phyloP scores from a whole-genome alignment of 2,329 filamentous ascomycete genomes.

The Fusarium dlaminii region DNA sequence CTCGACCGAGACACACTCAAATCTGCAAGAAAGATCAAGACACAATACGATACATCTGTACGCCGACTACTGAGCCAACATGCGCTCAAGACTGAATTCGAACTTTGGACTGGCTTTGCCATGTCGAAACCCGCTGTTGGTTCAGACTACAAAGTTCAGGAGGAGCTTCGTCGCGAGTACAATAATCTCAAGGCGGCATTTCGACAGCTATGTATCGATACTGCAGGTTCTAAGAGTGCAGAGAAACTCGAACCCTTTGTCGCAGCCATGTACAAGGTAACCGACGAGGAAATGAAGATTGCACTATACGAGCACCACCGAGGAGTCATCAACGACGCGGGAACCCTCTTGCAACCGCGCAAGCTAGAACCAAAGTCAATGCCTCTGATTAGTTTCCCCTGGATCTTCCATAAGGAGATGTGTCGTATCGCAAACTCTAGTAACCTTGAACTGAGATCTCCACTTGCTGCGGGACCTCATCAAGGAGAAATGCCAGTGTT shows the following conservation, averaged over 20 bases:
- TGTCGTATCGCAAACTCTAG: conserved; percentile 44
- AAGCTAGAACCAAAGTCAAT: conserved; percentile 58
- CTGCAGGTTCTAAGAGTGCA: conserved; percentile 68
- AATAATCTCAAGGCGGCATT: conserved; percentile 74
- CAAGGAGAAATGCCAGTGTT: not conserved
- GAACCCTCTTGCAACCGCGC: conserved; percentile 32
- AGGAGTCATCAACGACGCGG: conserved; percentile 47
- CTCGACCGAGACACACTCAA: conserved; percentile 64
- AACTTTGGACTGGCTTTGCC: conserved; percentile 89
- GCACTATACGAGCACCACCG: conserved; percentile 60
- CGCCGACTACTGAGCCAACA: conserved; percentile 85
- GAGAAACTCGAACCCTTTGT: conserved; percentile 75
- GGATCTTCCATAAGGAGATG: conserved; percentile 79
- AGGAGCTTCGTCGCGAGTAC: conserved; percentile 79
- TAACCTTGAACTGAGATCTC: conserved; percentile 29
- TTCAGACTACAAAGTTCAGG: conserved; percentile 85
- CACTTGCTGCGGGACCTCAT: conserved; percentile 20
- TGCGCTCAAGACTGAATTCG: conserved; percentile 86
- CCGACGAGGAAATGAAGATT: conserved; percentile 72
- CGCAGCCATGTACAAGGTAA: conserved; percentile 88
- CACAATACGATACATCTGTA: conserved; percentile 79
- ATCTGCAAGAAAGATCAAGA: conserved; percentile 74
- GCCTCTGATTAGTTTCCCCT: conserved; percentile 93
- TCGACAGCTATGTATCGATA: conserved; percentile 69
- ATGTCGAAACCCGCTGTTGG: conserved; percentile 76